A percentile compares a stretch with the other conserved stretches of the same genome.
These are phyloP conservation scores for Avena sativa DNA, from an alignment of 176 grass and related monocot species.

Conservation along the genomic window DNA sequence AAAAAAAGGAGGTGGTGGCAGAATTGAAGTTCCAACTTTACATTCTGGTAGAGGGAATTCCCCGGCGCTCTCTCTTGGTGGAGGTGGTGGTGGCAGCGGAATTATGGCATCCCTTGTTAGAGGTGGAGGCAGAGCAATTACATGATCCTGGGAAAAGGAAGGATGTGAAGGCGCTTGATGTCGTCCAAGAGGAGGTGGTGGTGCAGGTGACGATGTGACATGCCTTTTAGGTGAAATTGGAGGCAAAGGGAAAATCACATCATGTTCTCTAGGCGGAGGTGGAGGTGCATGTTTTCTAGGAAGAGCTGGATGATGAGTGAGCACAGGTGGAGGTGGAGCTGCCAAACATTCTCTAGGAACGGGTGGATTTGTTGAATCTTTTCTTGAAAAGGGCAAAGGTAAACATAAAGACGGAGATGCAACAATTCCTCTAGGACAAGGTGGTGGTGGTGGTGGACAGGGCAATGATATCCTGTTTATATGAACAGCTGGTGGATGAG, in stretches of 20 bases:
- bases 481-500: not conserved
- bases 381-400: not conserved
- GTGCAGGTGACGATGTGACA: conserved; percentile 35
- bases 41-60: not conserved
- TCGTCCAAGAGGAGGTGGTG: conserved; percentile 26
- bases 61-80: not conserved
- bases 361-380: not conserved
- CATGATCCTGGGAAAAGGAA: conserved; percentile 22
- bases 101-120: conserved; percentile 5
- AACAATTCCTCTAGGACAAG: not conserved
- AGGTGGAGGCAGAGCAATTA: conserved; percentile 36
- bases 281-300: not conserved
- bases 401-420: no score
- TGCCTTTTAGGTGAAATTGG: conserved; percentile 33
- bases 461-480: conserved; percentile 3
- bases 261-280: not conserved
- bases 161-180: not conserved
- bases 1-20: not conserved
- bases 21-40: not conserved
- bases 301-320: not conserved
- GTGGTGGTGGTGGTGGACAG: not conserved
- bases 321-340: not conserved
- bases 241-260: not conserved
- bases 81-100: conserved; percentile 23
- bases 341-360: not conserved